Conservation (phyloP, 2,329 filamentous ascomycete species). For the Diaporthe aspalathi region DNA sequence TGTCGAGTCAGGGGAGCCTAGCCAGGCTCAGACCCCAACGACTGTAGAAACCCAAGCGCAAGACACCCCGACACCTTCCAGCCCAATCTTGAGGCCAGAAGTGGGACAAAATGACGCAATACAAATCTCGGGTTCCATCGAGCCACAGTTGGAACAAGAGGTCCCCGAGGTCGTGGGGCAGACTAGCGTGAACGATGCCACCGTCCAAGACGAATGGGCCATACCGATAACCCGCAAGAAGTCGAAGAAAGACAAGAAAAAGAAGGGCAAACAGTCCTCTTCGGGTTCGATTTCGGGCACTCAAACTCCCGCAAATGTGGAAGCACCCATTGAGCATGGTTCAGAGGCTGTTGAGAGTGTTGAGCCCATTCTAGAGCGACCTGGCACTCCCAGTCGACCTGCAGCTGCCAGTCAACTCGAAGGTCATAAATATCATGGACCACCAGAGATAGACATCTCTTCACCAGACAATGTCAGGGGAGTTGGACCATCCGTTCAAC, state of each 20-base stretch:
- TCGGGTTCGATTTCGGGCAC: conserved; percentile 38
- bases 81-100: conserved; percentile 1
- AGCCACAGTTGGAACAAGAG: conserved; percentile 1
- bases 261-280: conserved; percentile 46
- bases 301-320: conserved; percentile 31
- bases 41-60: conserved; percentile 18
- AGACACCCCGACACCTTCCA: conserved; percentile 5
- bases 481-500: not conserved
- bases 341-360: not conserved
- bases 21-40: conserved; percentile 33
- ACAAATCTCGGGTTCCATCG: not conserved
- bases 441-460: not conserved
- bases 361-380: not conserved
- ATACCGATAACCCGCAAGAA: conserved; percentile 46
- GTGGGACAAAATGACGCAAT: not conserved
- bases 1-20: conserved; percentile 29
- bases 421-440: not conserved
- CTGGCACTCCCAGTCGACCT: not conserved
- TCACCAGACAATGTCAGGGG: not conserved
- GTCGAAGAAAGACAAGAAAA: conserved; percentile 53
- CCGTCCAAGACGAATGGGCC: conserved; percentile 41
- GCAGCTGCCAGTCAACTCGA: not conserved
- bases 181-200: conserved; percentile 31
- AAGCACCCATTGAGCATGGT: not conserved
- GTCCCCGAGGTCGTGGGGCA: conserved; percentile 44